Percentiles rank a stretch among this genome's conserved stretches.
These are phyloP conservation scores for Platismatia glauca DNA, from an alignment of 495 filamentous ascomycete genomes.

Conservation along the genomic window DNA sequence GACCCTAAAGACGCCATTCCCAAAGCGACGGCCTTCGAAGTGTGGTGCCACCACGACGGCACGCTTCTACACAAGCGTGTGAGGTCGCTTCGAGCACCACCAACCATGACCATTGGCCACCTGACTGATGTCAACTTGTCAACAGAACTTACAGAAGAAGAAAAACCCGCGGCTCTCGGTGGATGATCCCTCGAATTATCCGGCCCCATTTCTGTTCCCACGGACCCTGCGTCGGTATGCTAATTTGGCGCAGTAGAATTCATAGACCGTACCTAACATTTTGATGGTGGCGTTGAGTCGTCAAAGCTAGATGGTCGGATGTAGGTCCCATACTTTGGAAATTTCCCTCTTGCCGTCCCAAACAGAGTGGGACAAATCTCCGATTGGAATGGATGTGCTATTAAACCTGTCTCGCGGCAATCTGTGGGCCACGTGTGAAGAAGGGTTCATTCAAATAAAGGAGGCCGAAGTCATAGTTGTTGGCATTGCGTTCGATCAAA, in stretches of 20 bases:
- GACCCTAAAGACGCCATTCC: not conserved
- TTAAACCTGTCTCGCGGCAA: not conserved
- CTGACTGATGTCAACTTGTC: not conserved
- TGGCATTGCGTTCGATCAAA: not conserved
- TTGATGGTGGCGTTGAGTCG: not conserved
- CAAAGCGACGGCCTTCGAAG: not conserved
- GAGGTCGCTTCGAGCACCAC: not conserved
- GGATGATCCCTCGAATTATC: not conserved
- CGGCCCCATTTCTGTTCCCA: not conserved
- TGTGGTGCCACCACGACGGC: not conserved
- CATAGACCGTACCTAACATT: not conserved
- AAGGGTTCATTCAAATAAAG: no score
- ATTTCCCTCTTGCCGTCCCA: not conserved
- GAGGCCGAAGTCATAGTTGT: not conserved
- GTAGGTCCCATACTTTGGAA: not conserved
- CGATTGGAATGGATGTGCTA: constrained; percentile 2
- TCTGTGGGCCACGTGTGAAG: not conserved
- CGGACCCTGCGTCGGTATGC: not conserved
- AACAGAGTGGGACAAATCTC: not conserved
- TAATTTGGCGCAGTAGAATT: not conserved
- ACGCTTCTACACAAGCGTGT: not conserved
- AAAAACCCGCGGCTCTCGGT: not conserved
- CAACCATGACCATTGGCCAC: not conserved
- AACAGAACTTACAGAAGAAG: not conserved
- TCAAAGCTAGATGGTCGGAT: not conserved